These are phyloP conservation scores for Trichoderma atroviride DNA, from an alignment of 2,329 filamentous ascomycete genomes.

Conservation along the genomic window DNA sequence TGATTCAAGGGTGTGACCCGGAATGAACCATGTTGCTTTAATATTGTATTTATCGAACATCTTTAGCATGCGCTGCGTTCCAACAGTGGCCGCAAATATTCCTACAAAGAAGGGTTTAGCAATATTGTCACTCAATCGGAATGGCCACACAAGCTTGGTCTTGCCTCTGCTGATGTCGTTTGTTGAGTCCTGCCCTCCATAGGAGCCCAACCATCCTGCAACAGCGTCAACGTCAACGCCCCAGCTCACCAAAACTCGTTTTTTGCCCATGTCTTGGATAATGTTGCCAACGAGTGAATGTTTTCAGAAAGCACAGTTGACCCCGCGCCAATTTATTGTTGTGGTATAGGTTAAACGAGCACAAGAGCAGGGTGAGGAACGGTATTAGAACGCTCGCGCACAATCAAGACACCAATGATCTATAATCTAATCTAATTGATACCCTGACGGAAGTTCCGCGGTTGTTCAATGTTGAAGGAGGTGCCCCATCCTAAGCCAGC, in stretches of 20 bases:
- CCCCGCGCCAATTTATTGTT: too few relatives aligned
- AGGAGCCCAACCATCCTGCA: neutral
- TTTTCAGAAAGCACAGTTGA: too few relatives aligned
- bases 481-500: too few relatives aligned
- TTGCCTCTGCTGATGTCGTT: constrained; percentile 7
- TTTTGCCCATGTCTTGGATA: neutral
- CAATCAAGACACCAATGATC: too few relatives aligned
- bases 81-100: neutral
- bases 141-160: neutral
- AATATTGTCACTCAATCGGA: neutral
- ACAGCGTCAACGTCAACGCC: neutral
- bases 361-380: too few relatives aligned
- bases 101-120: neutral
- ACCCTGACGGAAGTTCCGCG: too few relatives aligned
- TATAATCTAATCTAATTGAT: too few relatives aligned
- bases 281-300: too few relatives aligned
- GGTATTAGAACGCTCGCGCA: too few relatives aligned
- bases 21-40: constrained; percentile 13
- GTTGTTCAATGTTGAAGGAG: too few relatives aligned
- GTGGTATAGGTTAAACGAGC: too few relatives aligned
- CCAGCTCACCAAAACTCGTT: neutral
- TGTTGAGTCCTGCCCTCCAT: neutral
- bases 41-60: constrained; percentile 8
- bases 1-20: constrained; percentile 4
- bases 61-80: constrained; percentile 3